Base-by-base conservation (phyloP, 1,284 basidiomycete genomes). In the Irpex sp. region DNA sequence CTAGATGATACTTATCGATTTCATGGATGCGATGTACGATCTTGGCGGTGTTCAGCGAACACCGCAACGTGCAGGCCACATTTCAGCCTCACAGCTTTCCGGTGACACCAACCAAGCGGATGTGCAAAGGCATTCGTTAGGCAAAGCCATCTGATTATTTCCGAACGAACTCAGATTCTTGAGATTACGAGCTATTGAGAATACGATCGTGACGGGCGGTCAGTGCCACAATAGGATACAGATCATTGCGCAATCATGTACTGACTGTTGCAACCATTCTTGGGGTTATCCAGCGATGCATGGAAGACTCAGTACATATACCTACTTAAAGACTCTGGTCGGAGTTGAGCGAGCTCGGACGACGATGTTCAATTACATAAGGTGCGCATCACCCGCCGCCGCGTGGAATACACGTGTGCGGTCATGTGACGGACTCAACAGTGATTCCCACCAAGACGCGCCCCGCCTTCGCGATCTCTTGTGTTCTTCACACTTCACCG, bases 351-450 rank as follows among this genome's bases (percentile, higher is more conserved):
- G 26, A 26, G 26, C 26, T 26, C 26, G 26, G 26, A 26, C 26
- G 26, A 26, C 26, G 26, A 26, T 3, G 26, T 26, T 26, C 26
- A 26, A 26, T 26, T 26, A n/a, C n/a, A n/a, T n/a, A 26, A 26
- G 26, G 26, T 26, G 26, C 26, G 26, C 26, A 26, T 26, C 26
- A 26, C 26, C 26, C 26, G 17, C n/a, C 9, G 26, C 7, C 60
- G 47, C 60, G 54, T 61, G 53, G 60, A 11, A 26, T n/a, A 39
- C 54, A 61, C 60, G 60, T 57, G 60, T 46, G 5, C 11, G 26
- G 5, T 26, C 58, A 59, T 46, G 57, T 58, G 57, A 58, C 7
- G 31, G 13, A 13, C 43, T 33, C 7, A 50, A 50, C 35, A n/a
- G 36, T 43, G 57, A 17, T 19, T 58, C 57, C 7, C 26, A 19